Evolutionary conservation across 805 yeast species (phyloP).

Genomic region (Monosporozyma aerobia): DNA sequence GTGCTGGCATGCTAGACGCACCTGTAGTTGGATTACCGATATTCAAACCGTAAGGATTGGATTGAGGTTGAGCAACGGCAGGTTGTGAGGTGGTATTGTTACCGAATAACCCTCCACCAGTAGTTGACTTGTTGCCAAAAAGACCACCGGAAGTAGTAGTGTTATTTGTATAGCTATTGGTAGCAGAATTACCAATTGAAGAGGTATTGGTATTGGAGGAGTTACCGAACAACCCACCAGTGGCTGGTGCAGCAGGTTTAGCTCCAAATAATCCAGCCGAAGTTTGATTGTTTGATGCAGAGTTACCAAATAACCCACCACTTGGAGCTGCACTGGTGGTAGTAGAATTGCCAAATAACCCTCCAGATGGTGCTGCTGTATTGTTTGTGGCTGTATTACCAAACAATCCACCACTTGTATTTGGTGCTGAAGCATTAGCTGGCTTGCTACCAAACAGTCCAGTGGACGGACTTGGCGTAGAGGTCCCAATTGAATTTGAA

Average conservation of each 20-base stretch:
- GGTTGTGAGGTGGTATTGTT: conserved; percentile 5
- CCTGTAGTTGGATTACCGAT: conserved; percentile 21
- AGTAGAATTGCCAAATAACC: conserved; percentile 5
- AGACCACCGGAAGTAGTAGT: conserved; percentile 13
- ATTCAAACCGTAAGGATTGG: conserved; percentile 28
- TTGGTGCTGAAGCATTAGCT: background rate
- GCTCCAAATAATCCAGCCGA: conserved; percentile 16
- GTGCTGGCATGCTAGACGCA: conserved; percentile 32
- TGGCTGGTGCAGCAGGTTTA: conserved; percentile 4
- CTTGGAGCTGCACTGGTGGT: conserved; percentile 6
- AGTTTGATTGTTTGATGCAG: conserved; percentile 5
- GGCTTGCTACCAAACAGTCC: conserved; percentile 23
- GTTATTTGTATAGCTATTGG: background rate
- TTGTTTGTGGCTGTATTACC: conserved; percentile 10
- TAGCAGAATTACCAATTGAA: conserved; percentile 5
- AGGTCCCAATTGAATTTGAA: conserved; percentile 9
- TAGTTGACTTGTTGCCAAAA: conserved; percentile 18
- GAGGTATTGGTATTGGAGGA: conserved; percentile 5
- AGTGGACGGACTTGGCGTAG: conserved; percentile 26
- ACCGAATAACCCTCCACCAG: conserved; percentile 39
- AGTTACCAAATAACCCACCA: conserved; percentile 20
- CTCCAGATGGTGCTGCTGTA: conserved; percentile 20
- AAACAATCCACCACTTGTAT: conserved; percentile 9
- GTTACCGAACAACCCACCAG: conserved; percentile 9
- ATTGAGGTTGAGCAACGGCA: background rate